These are phyloP conservation scores for Sclerotinia trifoliorum DNA, from an alignment of 2,329 filamentous ascomycete genomes.

Conservation along the genomic window DNA sequence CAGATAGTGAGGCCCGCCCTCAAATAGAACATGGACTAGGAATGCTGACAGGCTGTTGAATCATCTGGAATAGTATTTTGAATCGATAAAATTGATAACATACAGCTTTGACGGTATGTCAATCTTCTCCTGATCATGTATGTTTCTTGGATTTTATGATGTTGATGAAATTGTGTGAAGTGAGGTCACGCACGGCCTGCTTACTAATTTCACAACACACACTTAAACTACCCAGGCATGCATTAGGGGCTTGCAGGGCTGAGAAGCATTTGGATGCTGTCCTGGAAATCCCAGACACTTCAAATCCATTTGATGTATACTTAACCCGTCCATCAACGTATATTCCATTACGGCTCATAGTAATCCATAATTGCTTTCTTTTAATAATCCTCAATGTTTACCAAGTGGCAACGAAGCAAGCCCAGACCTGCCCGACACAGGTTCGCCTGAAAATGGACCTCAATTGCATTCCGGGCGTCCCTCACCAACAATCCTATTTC, in stretches of 20 bases:
- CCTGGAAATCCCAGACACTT: too few species aligned
- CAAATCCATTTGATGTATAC: not conserved
- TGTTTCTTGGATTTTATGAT: not conserved
- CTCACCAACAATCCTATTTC: not conserved
- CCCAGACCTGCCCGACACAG: not conserved
- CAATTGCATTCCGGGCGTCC: not conserved
- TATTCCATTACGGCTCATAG: too few species aligned
- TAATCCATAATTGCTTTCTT: not conserved
- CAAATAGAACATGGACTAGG: too few species aligned
- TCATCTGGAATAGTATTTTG: too few species aligned
- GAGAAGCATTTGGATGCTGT: not conserved
- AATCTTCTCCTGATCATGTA: not conserved
- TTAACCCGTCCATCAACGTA: not conserved
- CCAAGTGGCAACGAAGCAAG: not conserved
- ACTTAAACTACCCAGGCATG: not conserved
- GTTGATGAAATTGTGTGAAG: not conserved
- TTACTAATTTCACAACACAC: not conserved
- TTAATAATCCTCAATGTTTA: not conserved
- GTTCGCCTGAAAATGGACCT: not conserved
- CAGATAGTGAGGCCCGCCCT: too few species aligned
- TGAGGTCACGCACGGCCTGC: not conserved
- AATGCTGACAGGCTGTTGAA: not conserved
- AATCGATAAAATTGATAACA: not conserved
- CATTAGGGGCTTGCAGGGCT: not conserved
- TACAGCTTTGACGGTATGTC: fast-evolving